A percentile compares a stretch with the other conserved stretches of the same genome.
These are phyloP conservation scores for Nicotiana benthamiana DNA, from an alignment of 257 asterid species.

Conservation along the genomic window DNA sequence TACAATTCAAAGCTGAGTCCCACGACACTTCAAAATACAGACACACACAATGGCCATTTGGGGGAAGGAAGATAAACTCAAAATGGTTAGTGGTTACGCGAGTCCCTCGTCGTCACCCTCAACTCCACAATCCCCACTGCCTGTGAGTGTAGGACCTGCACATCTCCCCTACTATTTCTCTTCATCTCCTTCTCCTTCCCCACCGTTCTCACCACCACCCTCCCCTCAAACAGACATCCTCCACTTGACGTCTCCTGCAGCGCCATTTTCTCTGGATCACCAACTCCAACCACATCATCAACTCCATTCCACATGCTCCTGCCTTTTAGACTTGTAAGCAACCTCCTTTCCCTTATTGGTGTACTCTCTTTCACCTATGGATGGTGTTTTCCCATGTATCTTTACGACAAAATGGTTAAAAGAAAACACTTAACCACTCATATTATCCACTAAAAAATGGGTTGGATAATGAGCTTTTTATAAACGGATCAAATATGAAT, in stretches of 20 bases:
- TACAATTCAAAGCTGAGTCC: not conserved
- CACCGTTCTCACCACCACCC: constrained; percentile 6
- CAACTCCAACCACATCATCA: not conserved
- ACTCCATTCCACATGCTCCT: not conserved
- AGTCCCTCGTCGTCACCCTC: constrained; percentile 1
- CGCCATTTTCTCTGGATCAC: constrained; percentile 15
- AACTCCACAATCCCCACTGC: constrained; percentile 18
- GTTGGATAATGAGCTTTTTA: too few relatives aligned
- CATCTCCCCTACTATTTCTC: constrained; percentile 8
- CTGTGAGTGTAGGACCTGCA: constrained; percentile 18
- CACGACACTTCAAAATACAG: not conserved
- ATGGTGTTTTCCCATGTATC: too few relatives aligned
- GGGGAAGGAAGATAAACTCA: not conserved
- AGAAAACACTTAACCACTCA: too few relatives aligned
- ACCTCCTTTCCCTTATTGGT: not conserved
- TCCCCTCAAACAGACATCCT: constrained; percentile 8
- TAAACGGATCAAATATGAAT: too few relatives aligned
- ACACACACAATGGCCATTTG: not conserved
- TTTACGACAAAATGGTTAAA: too few relatives aligned
- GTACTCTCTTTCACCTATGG: not conserved
- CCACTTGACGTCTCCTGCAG: not conserved
- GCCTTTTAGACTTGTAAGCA: constrained; percentile 21
- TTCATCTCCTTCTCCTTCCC: constrained; percentile 9
- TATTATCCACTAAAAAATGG: too few relatives aligned
- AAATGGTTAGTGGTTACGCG: constrained; percentile 7